Evolutionary conservation across 1,284 basidiomycete species (phyloP).

Genomic region (Neonothopanus nambi): DNA sequence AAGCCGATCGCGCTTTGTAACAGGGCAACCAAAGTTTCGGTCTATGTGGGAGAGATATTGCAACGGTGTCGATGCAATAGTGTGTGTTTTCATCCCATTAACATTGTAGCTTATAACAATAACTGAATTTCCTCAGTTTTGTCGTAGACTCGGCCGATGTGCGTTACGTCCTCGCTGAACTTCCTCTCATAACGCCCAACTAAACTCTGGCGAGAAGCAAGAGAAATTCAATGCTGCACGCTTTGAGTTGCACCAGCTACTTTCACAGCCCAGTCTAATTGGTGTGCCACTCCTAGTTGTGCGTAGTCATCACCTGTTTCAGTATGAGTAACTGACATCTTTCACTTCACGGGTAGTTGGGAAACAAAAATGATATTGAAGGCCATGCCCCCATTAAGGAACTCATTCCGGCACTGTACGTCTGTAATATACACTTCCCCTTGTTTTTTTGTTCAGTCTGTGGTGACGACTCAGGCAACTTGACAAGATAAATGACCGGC

Average conservation of each 20-base stretch:
- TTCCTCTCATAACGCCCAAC: not conserved
- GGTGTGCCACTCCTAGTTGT: constrained; percentile 90
- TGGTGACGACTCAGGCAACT: constrained; percentile 55
- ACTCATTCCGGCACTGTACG: constrained; percentile 80
- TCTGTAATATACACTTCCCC: constrained; percentile 18
- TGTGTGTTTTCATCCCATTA: constrained; percentile 64
- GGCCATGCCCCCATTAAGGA: constrained; percentile 84
- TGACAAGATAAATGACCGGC: constrained; percentile 79
- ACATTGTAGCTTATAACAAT: not conserved
- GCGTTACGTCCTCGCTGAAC: constrained; percentile 29
- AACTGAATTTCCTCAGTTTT: constrained; percentile 54
- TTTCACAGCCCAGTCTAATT: constrained; percentile 70
- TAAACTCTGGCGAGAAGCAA: constrained; percentile 42
- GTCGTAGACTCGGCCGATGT: constrained; percentile 90
- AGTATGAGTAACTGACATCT: not conserved
- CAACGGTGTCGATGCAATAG: constrained; percentile 90
- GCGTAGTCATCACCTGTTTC: constrained; percentile 24
- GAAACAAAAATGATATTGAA: constrained; percentile 93
- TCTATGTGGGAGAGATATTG: constrained; percentile 96
- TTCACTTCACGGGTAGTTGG: constrained; percentile 53
- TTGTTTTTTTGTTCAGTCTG: constrained; percentile 4
- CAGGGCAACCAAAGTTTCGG: constrained; percentile 92
- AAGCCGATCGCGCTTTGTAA: constrained; percentile 6
- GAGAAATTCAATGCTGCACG: constrained; percentile 85
- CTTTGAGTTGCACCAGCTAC: constrained; percentile 88